phyloP scores from a whole-genome alignment of 2,329 filamentous ascomycete genomes.

The Claviceps sp. region DNA sequence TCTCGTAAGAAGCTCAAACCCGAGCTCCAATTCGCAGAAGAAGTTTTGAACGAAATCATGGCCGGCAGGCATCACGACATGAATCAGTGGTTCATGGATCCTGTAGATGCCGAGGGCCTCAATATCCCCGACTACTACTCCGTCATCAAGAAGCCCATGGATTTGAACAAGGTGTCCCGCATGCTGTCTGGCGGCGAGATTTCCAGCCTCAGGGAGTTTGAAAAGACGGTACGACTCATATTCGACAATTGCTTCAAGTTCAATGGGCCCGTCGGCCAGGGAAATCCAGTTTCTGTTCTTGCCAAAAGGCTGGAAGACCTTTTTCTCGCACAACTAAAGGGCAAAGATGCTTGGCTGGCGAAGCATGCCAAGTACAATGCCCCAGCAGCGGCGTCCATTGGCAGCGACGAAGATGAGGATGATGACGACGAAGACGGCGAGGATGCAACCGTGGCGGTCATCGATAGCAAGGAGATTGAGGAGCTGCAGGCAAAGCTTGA shows the following conservation, averaged over 20 bases:
- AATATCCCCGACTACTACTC: constrained; percentile 90
- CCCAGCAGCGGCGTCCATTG: constrained; percentile 47
- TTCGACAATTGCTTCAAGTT: constrained; percentile 87
- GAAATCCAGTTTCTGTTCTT: constrained; percentile 58
- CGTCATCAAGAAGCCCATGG: constrained; percentile 95
- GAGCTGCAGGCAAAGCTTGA: constrained; percentile 37
- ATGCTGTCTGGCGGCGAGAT: constrained; percentile 74
- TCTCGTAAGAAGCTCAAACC: constrained; percentile 82
- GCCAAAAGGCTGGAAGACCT: constrained; percentile 62
- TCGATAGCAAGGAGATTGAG: constrained; percentile 31
- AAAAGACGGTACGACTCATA: constrained; percentile 69
- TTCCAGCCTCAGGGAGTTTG: constrained; percentile 69
- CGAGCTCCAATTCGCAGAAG: constrained; percentile 82
- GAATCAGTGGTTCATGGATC: constrained; percentile 63
- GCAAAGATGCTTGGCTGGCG: constrained; percentile 71
- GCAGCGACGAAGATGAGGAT: constrained; percentile 60
- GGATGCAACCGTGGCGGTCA: constrained; percentile 26
- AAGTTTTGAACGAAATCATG: constrained; percentile 64
- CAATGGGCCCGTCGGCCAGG: constrained; percentile 46
- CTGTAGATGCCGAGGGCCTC: constrained; percentile 86
- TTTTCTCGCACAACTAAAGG: constrained; percentile 62
- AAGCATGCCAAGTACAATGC: constrained; percentile 47
- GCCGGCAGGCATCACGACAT: constrained; percentile 55
- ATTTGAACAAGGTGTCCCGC: constrained; percentile 65
- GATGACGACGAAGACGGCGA: constrained; percentile 50